phyloP scores from a whole-genome alignment of 164 flowering plant species.

The Vitis riparia region DNA sequence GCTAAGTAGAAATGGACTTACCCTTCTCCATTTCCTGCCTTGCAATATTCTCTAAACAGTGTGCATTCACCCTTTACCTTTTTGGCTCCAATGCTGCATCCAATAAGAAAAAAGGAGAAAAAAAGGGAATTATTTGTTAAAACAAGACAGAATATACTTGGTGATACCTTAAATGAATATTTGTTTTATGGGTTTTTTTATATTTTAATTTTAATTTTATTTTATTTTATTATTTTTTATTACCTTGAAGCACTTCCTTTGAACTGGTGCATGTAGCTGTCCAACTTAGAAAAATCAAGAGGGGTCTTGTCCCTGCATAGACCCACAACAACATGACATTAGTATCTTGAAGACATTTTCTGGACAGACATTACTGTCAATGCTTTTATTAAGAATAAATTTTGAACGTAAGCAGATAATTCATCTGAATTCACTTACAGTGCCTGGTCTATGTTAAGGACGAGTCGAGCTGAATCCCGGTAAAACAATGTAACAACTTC shows the following conservation, averaged over 20 bases:
- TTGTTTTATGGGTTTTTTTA: neutral
- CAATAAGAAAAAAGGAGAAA: neutral
- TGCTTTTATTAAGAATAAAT: neutral
- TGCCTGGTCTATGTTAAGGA: conserved; percentile 52
- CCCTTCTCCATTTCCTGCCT: conserved; percentile 60
- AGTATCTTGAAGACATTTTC: too few species aligned
- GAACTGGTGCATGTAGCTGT: conserved; percentile 64
- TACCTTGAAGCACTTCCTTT: conserved; percentile 76
- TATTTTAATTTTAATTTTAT: too few species aligned
- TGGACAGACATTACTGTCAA: too few species aligned
- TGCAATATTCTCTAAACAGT: conserved; percentile 54
- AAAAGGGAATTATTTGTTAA: neutral
- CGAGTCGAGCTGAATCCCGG: conserved; percentile 53
- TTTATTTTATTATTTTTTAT: neutral
- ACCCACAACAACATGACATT: neutral
- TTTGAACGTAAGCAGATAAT: neutral
- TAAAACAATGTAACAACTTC: conserved; percentile 66
- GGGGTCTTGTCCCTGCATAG: conserved; percentile 49
- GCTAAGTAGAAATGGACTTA: conserved; percentile 16
- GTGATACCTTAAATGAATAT: neutral
- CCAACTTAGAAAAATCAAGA: conserved; percentile 55
- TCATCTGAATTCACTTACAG: conserved; percentile 36
- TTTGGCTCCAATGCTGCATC: conserved; percentile 68
- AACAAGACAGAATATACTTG: conserved; percentile 11
- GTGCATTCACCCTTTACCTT: conserved; percentile 62